Evolutionary conservation across 2,329 filamentous ascomycete species (phyloP).

Genomic region (Ceratocystis eucalypticola): DNA sequence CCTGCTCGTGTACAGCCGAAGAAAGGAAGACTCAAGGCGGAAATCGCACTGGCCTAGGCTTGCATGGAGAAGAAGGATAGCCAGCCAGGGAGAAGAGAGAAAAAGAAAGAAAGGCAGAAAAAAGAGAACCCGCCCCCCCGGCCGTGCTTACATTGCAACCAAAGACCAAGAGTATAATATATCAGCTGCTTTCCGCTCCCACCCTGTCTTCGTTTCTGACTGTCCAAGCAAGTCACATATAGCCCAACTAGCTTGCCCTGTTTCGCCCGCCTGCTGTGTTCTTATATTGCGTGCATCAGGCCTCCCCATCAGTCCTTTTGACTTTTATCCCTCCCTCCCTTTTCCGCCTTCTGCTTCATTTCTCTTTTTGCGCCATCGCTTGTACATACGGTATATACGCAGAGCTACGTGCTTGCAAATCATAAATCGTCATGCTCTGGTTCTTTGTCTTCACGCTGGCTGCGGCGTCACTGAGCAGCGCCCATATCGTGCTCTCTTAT

Average conservation of each 20-base stretch:
- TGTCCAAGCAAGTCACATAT: too few species aligned
- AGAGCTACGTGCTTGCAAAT: background rate
- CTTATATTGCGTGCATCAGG: background rate
- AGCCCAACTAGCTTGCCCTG: too few species aligned
- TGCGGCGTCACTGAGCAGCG: conserved; percentile 39
- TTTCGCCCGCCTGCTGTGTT: background rate
- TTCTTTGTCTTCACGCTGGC: conserved; percentile 33
- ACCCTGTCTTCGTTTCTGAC: background rate
- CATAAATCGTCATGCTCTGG: conserved; percentile 30
- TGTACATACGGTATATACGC: too few species aligned
- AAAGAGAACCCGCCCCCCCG: background rate
- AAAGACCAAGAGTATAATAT: background rate
- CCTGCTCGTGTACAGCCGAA: background rate
- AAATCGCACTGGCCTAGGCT: background rate
- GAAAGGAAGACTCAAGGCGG: background rate
- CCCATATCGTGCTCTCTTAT: conserved; percentile 77
- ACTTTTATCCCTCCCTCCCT: too few species aligned
- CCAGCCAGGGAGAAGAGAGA: background rate
- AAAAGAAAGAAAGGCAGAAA: background rate
- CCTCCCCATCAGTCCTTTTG: background rate
- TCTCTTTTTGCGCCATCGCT: too few species aligned
- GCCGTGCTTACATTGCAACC: background rate
- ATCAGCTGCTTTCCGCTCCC: background rate
- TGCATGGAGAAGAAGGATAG: background rate
- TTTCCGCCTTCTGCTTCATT: too few species aligned